Conservation (phyloP, 371 early-diverging fungal species). For the Mortierella sp. region DNA sequence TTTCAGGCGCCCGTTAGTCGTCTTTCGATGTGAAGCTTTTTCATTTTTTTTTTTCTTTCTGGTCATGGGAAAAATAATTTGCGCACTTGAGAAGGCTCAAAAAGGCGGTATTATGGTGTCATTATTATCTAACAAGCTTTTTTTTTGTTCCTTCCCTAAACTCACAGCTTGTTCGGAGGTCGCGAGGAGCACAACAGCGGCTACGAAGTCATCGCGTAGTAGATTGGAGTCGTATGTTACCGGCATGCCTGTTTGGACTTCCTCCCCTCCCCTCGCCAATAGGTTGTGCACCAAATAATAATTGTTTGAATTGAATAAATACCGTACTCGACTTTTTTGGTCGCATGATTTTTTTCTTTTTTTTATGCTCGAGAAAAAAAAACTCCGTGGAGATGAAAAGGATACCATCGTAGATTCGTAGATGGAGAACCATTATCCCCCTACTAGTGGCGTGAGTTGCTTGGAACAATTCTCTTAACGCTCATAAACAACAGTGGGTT, state of each 20-base stretch:
- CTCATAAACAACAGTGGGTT: too few relatives aligned
- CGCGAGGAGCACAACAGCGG: conserved; percentile 65
- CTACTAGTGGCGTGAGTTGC: too few relatives aligned
- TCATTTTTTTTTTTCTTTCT: conserved; percentile 5
- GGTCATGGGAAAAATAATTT: background rate
- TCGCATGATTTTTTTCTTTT: too few relatives aligned
- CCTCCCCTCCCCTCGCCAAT: too few relatives aligned
- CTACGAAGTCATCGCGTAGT: conserved; percentile 63
- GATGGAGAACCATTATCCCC: too few relatives aligned
- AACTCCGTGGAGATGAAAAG: too few relatives aligned
- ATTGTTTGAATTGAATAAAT: background rate
- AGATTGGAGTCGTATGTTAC: background rate
- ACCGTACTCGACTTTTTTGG: background rate
- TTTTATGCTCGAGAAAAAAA: too few relatives aligned
- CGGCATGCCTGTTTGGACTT: background rate
- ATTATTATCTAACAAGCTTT: background rate
- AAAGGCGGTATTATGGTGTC: background rate
- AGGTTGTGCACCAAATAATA: too few relatives aligned
- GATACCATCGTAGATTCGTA: too few relatives aligned
- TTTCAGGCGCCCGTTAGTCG: background rate
- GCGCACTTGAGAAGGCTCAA: background rate
- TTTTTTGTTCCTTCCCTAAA: background rate
- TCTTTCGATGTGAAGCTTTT: background rate
- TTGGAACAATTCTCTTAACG: too few relatives aligned
- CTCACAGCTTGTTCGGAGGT: conserved; percentile 66